Conservation (phyloP, 2,329 filamentous ascomycete species). For the Cladosporium sp. region DNA sequence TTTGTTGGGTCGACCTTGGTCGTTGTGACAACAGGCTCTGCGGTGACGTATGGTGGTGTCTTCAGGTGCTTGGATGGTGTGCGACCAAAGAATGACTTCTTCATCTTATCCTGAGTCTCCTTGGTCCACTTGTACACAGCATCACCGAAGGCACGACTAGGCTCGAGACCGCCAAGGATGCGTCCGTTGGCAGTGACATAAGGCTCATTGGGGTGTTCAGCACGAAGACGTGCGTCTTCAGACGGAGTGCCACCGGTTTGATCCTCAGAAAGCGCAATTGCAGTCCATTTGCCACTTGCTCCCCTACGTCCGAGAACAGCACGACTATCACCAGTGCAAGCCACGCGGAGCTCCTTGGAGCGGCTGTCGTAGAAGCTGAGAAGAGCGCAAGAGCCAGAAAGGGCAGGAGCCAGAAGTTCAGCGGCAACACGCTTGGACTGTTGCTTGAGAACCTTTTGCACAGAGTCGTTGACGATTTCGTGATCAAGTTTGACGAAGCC, state of each 20-base stretch:
- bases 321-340: slow-evolving; percentile 94
- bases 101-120: slow-evolving; percentile 80
- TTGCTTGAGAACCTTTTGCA: slow-evolving; percentile 84
- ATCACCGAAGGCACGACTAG: slow-evolving; percentile 92
- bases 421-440: slow-evolving; percentile 90
- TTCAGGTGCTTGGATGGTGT: slow-evolving; percentile 75
- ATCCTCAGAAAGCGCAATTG: slow-evolving; percentile 84
- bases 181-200: slow-evolving; percentile 86
- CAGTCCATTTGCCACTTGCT: slow-evolving; percentile 84
- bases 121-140: slow-evolving; percentile 95
- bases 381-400: slow-evolving; percentile 95
- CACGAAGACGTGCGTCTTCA: slow-evolving; percentile 79
- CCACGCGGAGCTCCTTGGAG: slow-evolving; percentile 85
- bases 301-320: slow-evolving; percentile 84
- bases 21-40: slow-evolving; percentile 90
- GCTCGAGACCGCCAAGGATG: slow-evolving; percentile 88
- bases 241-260: slow-evolving; percentile 89
- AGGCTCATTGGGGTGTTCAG: slow-evolving; percentile 85
- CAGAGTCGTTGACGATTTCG: slow-evolving; percentile 92
- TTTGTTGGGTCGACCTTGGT: slow-evolving; percentile 87
- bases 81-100: slow-evolving; percentile 83
- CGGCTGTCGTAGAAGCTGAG: slow-evolving; percentile 93
- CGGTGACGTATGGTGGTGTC: slow-evolving; percentile 95
- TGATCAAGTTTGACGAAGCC: slow-evolving; percentile 87
- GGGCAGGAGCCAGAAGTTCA: slow-evolving; percentile 85